Percentiles rank a stretch among this genome's conserved stretches.
phyloP scores from a whole-genome alignment of 75 land plant genomes.

The Adiantum capillusveneris region DNA sequence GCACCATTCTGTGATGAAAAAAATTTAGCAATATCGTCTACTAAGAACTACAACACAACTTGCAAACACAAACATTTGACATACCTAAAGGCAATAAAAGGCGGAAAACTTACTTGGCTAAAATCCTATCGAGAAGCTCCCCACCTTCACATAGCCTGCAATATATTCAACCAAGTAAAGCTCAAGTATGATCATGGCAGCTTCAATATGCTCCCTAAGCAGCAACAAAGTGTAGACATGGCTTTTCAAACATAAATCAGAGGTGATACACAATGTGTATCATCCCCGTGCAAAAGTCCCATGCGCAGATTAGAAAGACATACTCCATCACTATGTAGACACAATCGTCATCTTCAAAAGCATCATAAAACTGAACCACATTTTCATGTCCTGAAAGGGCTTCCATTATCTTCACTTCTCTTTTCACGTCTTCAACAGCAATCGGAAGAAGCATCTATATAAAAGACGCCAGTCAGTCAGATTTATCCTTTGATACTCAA shows the following conservation, averaged over 20 bases:
- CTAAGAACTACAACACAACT: too few relatives aligned
- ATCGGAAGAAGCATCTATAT: slow-evolving; percentile 35
- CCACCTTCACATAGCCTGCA: slow-evolving; percentile 96
- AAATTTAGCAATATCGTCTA: too few relatives aligned
- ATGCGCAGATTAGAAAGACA: slow-evolving; percentile 1
- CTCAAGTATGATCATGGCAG: not conserved
- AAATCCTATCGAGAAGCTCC: slow-evolving; percentile 85
- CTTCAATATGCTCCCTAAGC: too few relatives aligned
- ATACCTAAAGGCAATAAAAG: too few relatives aligned
- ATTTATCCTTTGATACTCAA: too few relatives aligned
- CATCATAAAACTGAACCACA: slow-evolving; percentile 38
- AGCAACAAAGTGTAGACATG: too few relatives aligned
- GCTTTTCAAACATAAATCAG: too few relatives aligned
- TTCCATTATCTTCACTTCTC: slow-evolving; percentile 35
- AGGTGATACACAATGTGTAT: too few relatives aligned
- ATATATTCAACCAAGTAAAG: not conserved
- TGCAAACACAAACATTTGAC: too few relatives aligned
- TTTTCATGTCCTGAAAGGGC: slow-evolving; percentile 46
- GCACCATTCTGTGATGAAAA: too few relatives aligned
- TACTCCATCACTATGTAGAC: slow-evolving; percentile 52
- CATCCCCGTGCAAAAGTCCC: not conserved
- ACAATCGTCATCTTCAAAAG: slow-evolving; percentile 40
- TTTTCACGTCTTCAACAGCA: slow-evolving; percentile 38
- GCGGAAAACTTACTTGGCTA: too few relatives aligned
- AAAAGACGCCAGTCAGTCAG: too few relatives aligned